Percentiles rank a stretch among this genome's conserved stretches.
Conservation (phyloP, 2,329 filamentous ascomycete species). For the Colletotrichum australisinense region DNA sequence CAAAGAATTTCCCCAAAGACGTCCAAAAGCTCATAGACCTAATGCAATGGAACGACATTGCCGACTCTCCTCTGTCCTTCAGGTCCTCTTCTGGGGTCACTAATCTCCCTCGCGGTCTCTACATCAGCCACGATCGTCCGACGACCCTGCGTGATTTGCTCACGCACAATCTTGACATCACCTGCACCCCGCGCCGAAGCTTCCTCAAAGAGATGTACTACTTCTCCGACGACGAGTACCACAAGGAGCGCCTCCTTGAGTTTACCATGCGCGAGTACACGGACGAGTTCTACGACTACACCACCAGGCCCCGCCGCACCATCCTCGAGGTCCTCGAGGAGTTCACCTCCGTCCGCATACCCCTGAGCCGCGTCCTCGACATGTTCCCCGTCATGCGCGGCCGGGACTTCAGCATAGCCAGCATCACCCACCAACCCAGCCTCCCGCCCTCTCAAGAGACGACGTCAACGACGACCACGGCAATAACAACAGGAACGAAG, state of each 20-base stretch:
- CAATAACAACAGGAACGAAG: constrained; percentile 35
- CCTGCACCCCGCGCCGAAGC: constrained; percentile 85
- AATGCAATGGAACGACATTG: constrained; percentile 81
- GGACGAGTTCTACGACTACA: constrained; percentile 96
- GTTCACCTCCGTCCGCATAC: constrained; percentile 86
- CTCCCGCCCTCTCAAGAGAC: constrained; percentile 26
- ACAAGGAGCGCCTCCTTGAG: constrained; percentile 85
- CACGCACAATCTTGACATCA: constrained; percentile 87
- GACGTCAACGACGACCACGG: constrained; percentile 37
- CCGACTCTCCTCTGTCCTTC: constrained; percentile 71
- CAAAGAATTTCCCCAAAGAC: constrained; percentile 86
- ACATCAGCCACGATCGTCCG: constrained; percentile 47
- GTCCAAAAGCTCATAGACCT: constrained; percentile 82
- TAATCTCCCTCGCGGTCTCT: constrained; percentile 44
- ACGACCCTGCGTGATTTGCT: constrained; percentile 81
- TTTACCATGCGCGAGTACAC: constrained; percentile 83
- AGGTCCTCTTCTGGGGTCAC: constrained; percentile 8
- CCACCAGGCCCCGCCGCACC: constrained; percentile 86
- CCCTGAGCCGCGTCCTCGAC: constrained; percentile 76
- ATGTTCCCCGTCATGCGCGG: constrained; percentile 86
- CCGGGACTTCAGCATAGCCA: constrained; percentile 94
- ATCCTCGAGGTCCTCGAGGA: constrained; percentile 94
- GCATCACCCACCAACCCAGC: constrained; percentile 64
- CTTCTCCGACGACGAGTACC: constrained; percentile 77
- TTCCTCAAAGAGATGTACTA: constrained; percentile 86